A percentile compares a stretch with the other conserved stretches of the same genome.
These are phyloP conservation scores for Fusarium palustre DNA, from an alignment of 2,329 filamentous ascomycete species.

Conservation along the genomic window DNA sequence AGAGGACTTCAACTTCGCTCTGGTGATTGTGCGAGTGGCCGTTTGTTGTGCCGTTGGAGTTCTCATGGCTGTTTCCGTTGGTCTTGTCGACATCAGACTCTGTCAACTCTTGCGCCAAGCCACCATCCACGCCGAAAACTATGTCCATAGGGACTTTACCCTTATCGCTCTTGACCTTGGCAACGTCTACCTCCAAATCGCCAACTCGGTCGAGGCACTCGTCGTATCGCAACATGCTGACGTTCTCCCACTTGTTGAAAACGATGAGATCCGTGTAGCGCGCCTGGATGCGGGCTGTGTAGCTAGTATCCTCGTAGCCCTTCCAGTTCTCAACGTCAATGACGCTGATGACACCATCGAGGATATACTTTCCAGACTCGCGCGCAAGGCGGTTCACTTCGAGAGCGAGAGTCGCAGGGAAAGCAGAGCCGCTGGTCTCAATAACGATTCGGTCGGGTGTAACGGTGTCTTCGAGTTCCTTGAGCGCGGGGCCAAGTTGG, in stretches of 20 bases:
- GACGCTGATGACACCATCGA: constrained; percentile 90
- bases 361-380: constrained; percentile 75
- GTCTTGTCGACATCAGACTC: constrained; percentile 53
- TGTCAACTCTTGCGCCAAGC: constrained; percentile 70
- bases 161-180: constrained; percentile 86
- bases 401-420: constrained; percentile 89
- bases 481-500: constrained; percentile 83
- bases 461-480: constrained; percentile 71
- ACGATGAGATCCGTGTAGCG: constrained; percentile 90
- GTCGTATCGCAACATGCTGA: constrained; percentile 79
- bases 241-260: constrained; percentile 91
- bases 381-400: constrained; percentile 84
- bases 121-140: constrained; percentile 88
- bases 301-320: constrained; percentile 91
- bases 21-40: constrained; percentile 69
- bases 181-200: constrained; percentile 82
- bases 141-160: constrained; percentile 83
- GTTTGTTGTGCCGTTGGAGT: constrained; percentile 54
- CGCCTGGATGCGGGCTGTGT: constrained; percentile 89
- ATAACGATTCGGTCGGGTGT: constrained; percentile 88
- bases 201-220: constrained; percentile 81
- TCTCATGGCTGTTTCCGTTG: constrained; percentile 51
- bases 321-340: constrained; percentile 96
- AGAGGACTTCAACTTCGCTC: constrained; percentile 92
- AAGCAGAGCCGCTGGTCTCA: constrained; percentile 90